Conservation (phyloP, 148 eudicot genomes). For the Fagopyrum homotropicum region DNA sequence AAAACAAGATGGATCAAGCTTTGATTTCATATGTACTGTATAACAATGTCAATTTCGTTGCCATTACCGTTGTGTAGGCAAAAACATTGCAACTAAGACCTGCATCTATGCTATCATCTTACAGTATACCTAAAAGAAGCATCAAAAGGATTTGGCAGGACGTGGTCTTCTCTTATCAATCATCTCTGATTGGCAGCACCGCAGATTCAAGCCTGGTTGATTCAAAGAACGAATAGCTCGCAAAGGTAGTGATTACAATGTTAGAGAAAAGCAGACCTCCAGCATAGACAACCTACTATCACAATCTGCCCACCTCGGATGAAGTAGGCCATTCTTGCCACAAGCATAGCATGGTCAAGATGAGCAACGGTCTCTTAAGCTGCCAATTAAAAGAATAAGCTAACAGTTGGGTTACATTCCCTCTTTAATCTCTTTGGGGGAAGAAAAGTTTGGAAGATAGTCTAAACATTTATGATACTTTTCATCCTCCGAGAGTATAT, state of each 20-base stretch:
- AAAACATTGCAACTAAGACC: neutral
- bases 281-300: neutral
- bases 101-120: neutral
- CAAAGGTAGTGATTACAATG: neutral
- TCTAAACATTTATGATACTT: conserved; percentile 12
- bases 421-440: conserved; percentile 5
- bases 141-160: neutral
- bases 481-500: conserved; percentile 22
- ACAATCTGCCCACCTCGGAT: neutral
- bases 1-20: conserved; percentile 1
- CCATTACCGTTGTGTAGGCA: neutral
- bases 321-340: neutral
- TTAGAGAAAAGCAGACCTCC: neutral
- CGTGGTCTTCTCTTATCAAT: neutral
- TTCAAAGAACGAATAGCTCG: neutral
- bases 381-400: neutral
- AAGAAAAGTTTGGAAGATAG: conserved; percentile 1
- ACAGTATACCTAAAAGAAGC: neutral
- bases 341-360: neutral
- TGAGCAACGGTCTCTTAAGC: neutral
- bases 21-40: conserved; percentile 1
- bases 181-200: neutral
- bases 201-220: neutral
- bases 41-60: neutral
- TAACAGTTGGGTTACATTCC: neutral